Evolutionary conservation across 805 yeast species (phyloP).

Genomic region (Pichia exigua): DNA sequence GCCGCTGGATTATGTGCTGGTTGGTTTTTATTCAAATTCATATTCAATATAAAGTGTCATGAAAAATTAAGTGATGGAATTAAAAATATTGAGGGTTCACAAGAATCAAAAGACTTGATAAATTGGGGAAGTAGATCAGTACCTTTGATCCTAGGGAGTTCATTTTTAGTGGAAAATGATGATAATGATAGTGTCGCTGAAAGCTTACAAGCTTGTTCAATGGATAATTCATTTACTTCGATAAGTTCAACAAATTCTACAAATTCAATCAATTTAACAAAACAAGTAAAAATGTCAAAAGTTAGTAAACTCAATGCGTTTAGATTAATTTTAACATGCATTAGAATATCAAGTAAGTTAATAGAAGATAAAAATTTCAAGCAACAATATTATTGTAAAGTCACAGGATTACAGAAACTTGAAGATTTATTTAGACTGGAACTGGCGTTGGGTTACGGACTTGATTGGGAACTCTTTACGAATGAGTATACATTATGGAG

Average conservation of each 20-base stretch:
- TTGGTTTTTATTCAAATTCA: conserved; percentile 24
- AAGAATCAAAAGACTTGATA: background rate
- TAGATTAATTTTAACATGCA: conserved; percentile 31
- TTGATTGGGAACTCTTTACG: conserved; percentile 34
- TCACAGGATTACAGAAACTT: conserved; percentile 36
- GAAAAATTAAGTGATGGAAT: conserved; percentile 7
- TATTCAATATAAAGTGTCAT: conserved; percentile 21
- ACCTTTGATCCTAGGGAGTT: conserved; percentile 4
- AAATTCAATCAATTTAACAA: background rate
- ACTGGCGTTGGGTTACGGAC: conserved; percentile 32
- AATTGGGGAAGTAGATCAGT: conserved; percentile 5
- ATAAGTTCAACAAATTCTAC: background rate
- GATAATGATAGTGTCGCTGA: background rate
- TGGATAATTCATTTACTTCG: conserved; percentile 2
- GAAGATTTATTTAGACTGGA: conserved; percentile 34
- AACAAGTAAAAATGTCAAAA: background rate
- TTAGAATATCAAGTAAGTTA: conserved; percentile 34
- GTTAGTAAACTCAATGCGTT: conserved; percentile 32
- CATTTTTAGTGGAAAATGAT: background rate
- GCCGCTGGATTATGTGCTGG: conserved; percentile 27
- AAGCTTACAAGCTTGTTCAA: background rate
- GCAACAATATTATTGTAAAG: conserved; percentile 35
- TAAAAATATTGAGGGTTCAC: conserved; percentile 4
- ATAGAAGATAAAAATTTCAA: conserved; percentile 39
- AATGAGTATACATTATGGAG: conserved; percentile 30